phyloP scores from a whole-genome alignment of 2,329 filamentous ascomycete genomes.

The Phyllosticta paracitricarpa region DNA sequence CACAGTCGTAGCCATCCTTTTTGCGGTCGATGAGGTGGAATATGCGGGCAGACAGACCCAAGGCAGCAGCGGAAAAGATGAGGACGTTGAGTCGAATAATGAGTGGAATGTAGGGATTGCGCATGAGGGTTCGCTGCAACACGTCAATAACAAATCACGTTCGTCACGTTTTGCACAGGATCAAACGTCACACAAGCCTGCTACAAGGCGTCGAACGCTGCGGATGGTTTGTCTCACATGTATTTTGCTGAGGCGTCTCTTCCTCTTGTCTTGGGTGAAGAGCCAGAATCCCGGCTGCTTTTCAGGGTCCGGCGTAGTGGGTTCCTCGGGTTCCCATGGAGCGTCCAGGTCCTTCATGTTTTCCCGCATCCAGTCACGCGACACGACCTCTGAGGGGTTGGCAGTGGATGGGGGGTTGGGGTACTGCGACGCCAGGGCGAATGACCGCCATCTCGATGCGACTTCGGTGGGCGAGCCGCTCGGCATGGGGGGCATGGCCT shows the following conservation, averaged over 20 bases:
- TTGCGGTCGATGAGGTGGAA: conserved; percentile 50
- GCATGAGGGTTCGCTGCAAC: conserved; percentile 51
- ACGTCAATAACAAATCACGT: conserved; percentile 4
- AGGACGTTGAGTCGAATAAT: conserved; percentile 75
- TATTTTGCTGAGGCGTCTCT: conserved; percentile 47
- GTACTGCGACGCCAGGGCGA: conserved; percentile 22
- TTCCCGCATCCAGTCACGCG: conserved; percentile 38
- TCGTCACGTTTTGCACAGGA: conserved; percentile 3
- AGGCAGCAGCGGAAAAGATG: conserved; percentile 68
- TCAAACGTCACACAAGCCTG: neutral
- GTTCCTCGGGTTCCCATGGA: conserved; percentile 46
- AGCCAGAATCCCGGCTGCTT: conserved; percentile 40
- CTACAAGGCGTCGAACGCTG: conserved; percentile 1
- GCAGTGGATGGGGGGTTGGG: conserved; percentile 19
- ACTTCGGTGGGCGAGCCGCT: conserved; percentile 23
- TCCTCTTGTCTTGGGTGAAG: conserved; percentile 37
- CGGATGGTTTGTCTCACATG: conserved; percentile 30
- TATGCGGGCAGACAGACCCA: conserved; percentile 69
- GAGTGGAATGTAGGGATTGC: conserved; percentile 76
- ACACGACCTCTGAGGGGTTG: conserved; percentile 28
- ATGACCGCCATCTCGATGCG: conserved; percentile 30
- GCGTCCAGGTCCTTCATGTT: conserved; percentile 38
- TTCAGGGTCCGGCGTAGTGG: conserved; percentile 37
- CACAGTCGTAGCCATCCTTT: conserved; percentile 22
- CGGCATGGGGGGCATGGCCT: conserved; percentile 28